Evolutionary conservation across 2,329 filamentous ascomycete species (phyloP), one percentile per base, ranked within the genome.

Genomic region (Teratosphaeriaceae sp.): DNA sequence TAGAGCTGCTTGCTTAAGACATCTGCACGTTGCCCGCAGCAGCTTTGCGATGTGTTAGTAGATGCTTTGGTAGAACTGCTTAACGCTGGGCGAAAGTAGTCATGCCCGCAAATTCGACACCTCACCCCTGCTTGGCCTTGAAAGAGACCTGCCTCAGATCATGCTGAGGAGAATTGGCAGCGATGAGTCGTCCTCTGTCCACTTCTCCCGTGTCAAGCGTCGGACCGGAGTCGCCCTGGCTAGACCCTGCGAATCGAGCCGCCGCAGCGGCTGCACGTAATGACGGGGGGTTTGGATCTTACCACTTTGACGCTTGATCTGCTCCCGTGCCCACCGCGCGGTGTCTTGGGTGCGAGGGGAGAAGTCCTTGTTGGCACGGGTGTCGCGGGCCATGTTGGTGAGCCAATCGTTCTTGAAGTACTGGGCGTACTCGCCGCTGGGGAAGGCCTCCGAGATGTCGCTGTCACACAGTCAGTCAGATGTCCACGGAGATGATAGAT

Each of bases 251-350:
- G 23, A 30, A 5, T 13, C 5, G 15, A 23, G 18, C 11, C 20
- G n/a, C 18, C n/a, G 42, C n/a, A 11, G 22, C 15, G 16, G 34
- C 35, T 23, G 35, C 35, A 26, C 35, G n/a, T 13, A 38, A 23
- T 15, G 22, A 38, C 20, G 22, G 35, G 20, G 35, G 9, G 11
- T 24, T 12, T 5, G 23, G 18, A 19, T 43, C 59, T 55, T 55
- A 62, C 61, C 61, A 45, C 57, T 49, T 68, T 98, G 92, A 58
- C 88, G 85, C 77, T 96, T 97, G 65, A 97, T 89, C 65, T 96
- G 88, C 69, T 97, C 92, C 48, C 90, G 84, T 50, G 92, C 89
- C 92, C 92, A 98, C 58, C 90, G 85, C 62, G 92, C 92, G 36
- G 92, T 97, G 53, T 96, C 88, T 53, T 92, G 83, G 3, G 92